Evolutionary conservation across 2,329 filamentous ascomycete species (phyloP).

Genomic region (Cercospora brassicicola): DNA sequence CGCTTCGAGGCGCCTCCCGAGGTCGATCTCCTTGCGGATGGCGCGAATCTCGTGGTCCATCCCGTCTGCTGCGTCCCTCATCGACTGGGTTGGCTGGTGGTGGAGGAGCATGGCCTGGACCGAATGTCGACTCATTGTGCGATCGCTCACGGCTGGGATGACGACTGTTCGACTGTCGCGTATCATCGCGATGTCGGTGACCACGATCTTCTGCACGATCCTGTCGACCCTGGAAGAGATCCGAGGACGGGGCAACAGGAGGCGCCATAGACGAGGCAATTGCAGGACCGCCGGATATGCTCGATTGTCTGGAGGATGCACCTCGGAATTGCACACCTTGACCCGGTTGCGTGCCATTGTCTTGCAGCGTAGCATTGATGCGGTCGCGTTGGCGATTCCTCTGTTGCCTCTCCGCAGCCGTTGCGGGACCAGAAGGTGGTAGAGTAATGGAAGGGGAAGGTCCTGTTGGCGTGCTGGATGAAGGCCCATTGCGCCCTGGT

Average conservation of each 20-base stretch:
- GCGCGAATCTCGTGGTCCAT: constrained; percentile 31
- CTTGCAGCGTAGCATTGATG: constrained; percentile 34
- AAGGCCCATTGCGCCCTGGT: constrained; percentile 23
- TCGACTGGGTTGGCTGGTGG: constrained; percentile 28
- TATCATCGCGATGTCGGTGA: constrained; percentile 31
- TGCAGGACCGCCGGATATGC: constrained; percentile 21
- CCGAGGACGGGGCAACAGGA: constrained; percentile 18
- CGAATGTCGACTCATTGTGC: constrained; percentile 20
- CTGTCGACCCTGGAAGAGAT: constrained; percentile 28
- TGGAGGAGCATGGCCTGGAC: constrained; percentile 17
- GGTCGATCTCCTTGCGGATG: constrained; percentile 25
- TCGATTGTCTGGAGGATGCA: constrained; percentile 33
- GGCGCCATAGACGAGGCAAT: constrained; percentile 30
- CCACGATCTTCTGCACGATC: constrained; percentile 25
- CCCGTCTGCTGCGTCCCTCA: constrained; percentile 29
- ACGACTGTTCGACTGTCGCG: constrained; percentile 33
- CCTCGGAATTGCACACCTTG: constrained; percentile 38
- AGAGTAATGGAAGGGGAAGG: constrained; percentile 30
- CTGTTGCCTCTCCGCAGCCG: constrained; percentile 25
- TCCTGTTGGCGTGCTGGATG: constrained; percentile 33
- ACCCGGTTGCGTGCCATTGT: constrained; percentile 18
- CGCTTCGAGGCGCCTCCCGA: constrained; percentile 20
- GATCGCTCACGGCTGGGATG: constrained; percentile 33
- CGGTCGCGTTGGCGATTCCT: constrained; percentile 29
- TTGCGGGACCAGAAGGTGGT: constrained; percentile 37